Evolutionary conservation across 192 early-diverging fungal species (phyloP).

Genomic region (Backusella psychrophila): DNA sequence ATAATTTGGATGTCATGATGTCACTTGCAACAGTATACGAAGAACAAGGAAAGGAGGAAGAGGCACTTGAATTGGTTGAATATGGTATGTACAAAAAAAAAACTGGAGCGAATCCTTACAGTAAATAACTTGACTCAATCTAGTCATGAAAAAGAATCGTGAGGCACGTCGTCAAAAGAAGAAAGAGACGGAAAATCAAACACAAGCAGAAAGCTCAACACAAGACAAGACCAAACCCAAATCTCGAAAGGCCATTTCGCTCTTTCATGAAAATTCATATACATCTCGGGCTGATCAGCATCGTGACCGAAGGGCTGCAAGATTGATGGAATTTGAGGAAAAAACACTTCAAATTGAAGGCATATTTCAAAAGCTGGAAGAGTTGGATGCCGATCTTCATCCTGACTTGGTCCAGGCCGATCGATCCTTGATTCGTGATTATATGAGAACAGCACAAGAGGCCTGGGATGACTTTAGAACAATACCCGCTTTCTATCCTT

Average conservation of each 20-base stretch:
- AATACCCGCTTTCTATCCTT: slow-evolving; percentile 25
- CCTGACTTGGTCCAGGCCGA: background rate
- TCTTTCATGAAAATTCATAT: slow-evolving; percentile 24
- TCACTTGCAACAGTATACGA: slow-evolving; percentile 72
- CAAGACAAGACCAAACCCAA: background rate
- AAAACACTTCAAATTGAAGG: background rate
- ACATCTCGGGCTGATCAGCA: background rate
- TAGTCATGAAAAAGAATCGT: slow-evolving; percentile 19
- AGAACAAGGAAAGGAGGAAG: slow-evolving; percentile 58
- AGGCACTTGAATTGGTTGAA: slow-evolving; percentile 50
- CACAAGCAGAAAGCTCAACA: background rate
- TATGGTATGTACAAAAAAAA: slow-evolving; percentile 28
- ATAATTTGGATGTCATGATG: slow-evolving; percentile 64
- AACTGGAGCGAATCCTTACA: no score
- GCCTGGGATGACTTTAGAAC: slow-evolving; percentile 34
- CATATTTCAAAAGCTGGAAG: background rate
- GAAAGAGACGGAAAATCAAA: background rate
- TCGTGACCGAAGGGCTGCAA: background rate
- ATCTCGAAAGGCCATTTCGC: background rate
- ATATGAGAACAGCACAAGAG: slow-evolving; percentile 17
- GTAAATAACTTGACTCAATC: background rate
- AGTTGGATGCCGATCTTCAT: background rate
- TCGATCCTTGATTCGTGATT: slow-evolving; percentile 15
- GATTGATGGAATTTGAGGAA: slow-evolving; percentile 11
- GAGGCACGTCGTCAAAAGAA: slow-evolving; percentile 13